Percentiles rank a stretch among this genome's conserved stretches.
Evolutionary conservation across 2,329 filamentous ascomycete genomes (phyloP).

Genomic region (Colletotrichum spinosum): DNA sequence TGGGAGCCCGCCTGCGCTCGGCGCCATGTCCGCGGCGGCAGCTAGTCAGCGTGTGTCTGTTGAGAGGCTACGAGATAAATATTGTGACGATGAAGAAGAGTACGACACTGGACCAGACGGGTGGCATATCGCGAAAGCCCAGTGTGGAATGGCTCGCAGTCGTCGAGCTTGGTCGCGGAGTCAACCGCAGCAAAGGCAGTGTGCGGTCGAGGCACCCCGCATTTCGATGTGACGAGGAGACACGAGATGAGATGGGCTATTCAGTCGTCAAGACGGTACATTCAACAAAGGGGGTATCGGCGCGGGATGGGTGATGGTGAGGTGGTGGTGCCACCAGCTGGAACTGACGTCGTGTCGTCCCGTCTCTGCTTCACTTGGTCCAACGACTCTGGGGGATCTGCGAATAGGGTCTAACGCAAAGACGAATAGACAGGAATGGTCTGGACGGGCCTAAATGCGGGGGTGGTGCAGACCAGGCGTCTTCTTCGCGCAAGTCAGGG

Average conservation of each 20-base stretch:
- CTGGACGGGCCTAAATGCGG: conserved; percentile 34
- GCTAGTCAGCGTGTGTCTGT: not conserved
- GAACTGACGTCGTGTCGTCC: conserved; percentile 23
- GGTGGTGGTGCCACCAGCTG: conserved; percentile 23
- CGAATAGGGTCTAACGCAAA: too few relatives aligned
- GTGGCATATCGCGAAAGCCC: conserved; percentile 7
- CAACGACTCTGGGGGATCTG: too few relatives aligned
- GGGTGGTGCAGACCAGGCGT: conserved; percentile 20
- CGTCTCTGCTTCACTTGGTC: conserved; percentile 4
- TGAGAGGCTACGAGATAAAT: not conserved
- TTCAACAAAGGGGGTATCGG: conserved; percentile 2
- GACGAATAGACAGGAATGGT: not conserved
- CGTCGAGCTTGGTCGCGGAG: conserved; percentile 12
- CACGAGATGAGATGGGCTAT: not conserved
- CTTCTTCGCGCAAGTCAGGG: conserved; percentile 22
- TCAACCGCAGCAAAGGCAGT: conserved; percentile 7
- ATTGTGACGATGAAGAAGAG: too few relatives aligned
- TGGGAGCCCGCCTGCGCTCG: conserved; percentile 14
- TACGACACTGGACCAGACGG: not conserved
- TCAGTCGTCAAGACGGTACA: not conserved
- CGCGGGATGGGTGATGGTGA: not conserved
- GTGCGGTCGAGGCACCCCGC: conserved; percentile 27
- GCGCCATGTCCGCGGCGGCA: conserved; percentile 17
- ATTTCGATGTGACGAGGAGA: conserved; percentile 32
- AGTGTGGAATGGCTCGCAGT: conserved; percentile 1